Base-by-base conservation (phyloP, 345 rosid genomes). In the Psidium friedrichsthalianum region DNA sequence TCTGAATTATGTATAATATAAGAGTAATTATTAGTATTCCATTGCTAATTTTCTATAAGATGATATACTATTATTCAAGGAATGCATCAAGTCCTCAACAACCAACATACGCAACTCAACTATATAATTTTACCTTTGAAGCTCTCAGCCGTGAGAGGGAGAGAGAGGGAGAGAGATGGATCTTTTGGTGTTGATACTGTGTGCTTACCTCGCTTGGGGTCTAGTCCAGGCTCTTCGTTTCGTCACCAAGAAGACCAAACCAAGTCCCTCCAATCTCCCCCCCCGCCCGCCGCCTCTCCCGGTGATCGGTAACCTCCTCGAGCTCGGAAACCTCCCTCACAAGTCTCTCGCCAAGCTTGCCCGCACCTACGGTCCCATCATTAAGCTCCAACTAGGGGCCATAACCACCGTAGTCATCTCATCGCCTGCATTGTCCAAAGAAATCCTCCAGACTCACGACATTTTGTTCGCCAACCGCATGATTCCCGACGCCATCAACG, bases 241-340 rank as follows among this genome's bases (percentile, higher is more conserved):
- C 55, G 15, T 84, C 21, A 52, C 54, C 22, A 51, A 29, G 51
- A 57, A 82, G 55, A 56, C 27, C 27, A 58, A 56, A 3, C 44
- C 55, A 7, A 49, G 54, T 49, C 51, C 14, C 29, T 61, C 56
- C 24, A 89, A 82, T 9, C 88, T 86, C 11, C 91, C 91, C 4
- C 90, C 90, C 36, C 89, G 91, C 21, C 90, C 90, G 20, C 40
- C 47, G 4, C 76, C 82, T 18, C 78, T 88, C 54, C 90, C 90
- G 20, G 56, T 88, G 53, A 53, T 88, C 18, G 90, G 90, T 5
- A 88, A 85, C 91, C 86, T 89, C 85, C 83, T 86, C 3, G 82
- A 40, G 24, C 83, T 89, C 29, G 88, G 91, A 8, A 40, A 69
- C 57, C 61, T 80, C n/a, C 86, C 90, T 85, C 88, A 86, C 81